These are phyloP conservation scores for Venturia aucupariae DNA, from an alignment of 2,329 filamentous ascomycete genomes.

Conservation along the genomic window DNA sequence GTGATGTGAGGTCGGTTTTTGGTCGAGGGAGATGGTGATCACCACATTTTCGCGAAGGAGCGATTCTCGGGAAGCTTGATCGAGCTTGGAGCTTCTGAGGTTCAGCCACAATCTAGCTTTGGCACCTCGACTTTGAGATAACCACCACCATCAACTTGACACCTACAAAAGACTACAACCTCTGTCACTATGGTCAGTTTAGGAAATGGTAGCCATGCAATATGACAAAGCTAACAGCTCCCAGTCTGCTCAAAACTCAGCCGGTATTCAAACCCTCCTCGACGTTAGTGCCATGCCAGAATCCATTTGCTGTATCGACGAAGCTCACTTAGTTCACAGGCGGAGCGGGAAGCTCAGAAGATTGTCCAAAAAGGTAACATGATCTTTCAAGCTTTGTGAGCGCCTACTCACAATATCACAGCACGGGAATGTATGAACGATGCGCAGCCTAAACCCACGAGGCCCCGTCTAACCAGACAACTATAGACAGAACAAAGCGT, in stretches of 20 bases:
- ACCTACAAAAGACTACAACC: not conserved
- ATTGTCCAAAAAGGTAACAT: constrained; percentile 88
- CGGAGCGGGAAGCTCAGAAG: constrained; percentile 96
- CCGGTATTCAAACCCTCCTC: constrained; percentile 96
- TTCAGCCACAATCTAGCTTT: not conserved
- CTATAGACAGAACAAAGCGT: constrained; percentile 80
- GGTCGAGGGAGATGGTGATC: not conserved
- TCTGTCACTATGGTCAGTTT: constrained; percentile 3
- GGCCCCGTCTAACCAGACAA: constrained; percentile 19
- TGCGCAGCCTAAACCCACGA: constrained; percentile 14
- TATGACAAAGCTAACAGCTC: not conserved
- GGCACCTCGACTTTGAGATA: constrained; percentile 5
- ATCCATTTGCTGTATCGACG: not conserved
- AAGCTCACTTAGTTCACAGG: constrained; percentile 43
- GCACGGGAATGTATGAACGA: constrained; percentile 71
- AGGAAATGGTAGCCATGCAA: not conserved
- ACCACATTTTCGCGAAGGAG: not conserved
- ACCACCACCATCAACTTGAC: constrained; percentile 6
- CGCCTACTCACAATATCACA: constrained; percentile 30
- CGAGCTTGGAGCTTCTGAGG: constrained; percentile 9
- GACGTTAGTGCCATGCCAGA: constrained; percentile 58
- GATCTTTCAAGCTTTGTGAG: not conserved
- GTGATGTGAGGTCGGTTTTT: constrained; percentile 1
- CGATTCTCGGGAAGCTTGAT: not conserved
- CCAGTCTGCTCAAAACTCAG: constrained; percentile 95